Conservation (phyloP, 169 alveolate genomes). For the Plasmodium falciparum region DNA sequence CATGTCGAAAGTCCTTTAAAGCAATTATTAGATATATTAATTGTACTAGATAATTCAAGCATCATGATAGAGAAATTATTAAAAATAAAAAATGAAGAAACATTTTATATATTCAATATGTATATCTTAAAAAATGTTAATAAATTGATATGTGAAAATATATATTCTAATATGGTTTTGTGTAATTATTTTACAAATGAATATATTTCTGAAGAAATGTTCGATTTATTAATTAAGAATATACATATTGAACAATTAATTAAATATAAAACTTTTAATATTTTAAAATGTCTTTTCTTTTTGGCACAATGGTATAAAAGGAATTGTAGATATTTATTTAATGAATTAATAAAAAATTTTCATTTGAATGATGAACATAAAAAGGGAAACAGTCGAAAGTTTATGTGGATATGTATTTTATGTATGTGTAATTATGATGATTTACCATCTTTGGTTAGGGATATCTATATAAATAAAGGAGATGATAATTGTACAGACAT, state of each 20-base stretch:
- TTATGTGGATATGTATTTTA: constrained; percentile 64
- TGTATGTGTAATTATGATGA: constrained; percentile 64
- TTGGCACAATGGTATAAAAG: constrained; percentile 42
- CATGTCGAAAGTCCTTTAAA: constrained; percentile 56
- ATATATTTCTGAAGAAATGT: constrained; percentile 70
- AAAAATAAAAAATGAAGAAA: constrained; percentile 51
- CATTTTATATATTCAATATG: constrained; percentile 43
- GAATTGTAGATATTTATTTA: constrained; percentile 29
- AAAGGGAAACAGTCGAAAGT: neutral
- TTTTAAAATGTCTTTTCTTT: constrained; percentile 35
- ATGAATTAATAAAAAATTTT: constrained; percentile 15
- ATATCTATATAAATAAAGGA: constrained; percentile 5
- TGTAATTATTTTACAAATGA: constrained; percentile 50
- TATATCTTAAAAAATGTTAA: constrained; percentile 61
- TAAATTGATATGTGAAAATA: constrained; percentile 43
- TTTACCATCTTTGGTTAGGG: constrained; percentile 1
- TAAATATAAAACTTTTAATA: constrained; percentile 25
- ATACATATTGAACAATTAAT: constrained; percentile 24
- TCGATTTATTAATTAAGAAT: constrained; percentile 46
- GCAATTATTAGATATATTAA: constrained; percentile 48
- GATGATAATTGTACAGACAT: neutral
- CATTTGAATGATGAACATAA: neutral
- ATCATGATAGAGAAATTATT: constrained; percentile 61
- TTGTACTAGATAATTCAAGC: constrained; percentile 32
- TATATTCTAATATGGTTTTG: constrained; percentile 46